A percentile compares a stretch with the other conserved stretches of the same genome.
These are phyloP conservation scores for Lasiosphaeria hispida DNA, from an alignment of 495 filamentous ascomycete genomes.

Conservation along the genomic window DNA sequence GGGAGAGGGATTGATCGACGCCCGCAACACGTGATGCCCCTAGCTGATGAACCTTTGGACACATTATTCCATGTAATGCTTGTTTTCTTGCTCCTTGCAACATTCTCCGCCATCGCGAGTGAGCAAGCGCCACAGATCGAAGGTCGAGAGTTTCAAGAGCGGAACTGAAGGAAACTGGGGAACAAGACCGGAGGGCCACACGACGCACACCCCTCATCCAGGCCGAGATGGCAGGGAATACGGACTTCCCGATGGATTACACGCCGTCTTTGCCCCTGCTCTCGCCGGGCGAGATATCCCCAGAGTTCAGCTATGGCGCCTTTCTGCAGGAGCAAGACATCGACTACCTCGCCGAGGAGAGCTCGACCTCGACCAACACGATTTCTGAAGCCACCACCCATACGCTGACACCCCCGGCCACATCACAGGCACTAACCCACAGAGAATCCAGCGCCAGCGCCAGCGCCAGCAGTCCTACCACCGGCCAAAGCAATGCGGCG, in stretches of 20 bases:
- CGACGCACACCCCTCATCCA: too few species aligned
- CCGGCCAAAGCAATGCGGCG: not conserved
- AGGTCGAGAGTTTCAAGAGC: too few species aligned
- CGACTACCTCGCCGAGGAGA: constrained; percentile 34
- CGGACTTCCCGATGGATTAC: not conserved
- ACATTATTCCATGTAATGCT: too few species aligned
- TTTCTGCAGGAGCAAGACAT: constrained; percentile 32
- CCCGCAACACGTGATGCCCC: too few species aligned
- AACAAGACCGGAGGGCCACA: too few species aligned
- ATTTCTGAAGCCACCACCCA: not conserved
- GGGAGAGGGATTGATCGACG: too few species aligned
- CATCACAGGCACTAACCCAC: not conserved
- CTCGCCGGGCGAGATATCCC: not conserved
- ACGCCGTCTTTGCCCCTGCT: not conserved
- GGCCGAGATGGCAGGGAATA: not conserved
- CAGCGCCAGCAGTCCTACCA: not conserved
- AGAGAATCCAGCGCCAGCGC: not conserved
- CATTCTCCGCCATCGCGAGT: too few species aligned
- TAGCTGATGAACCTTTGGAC: too few species aligned
- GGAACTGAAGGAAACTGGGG: too few species aligned
- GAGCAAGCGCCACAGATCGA: too few species aligned
- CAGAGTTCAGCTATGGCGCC: constrained; percentile 30
- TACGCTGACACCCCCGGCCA: not conserved
- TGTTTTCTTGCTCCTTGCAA: too few species aligned
- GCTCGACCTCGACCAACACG: constrained; percentile 21